Conservation (phyloP, 768 basidiomycete genomes). For the Boletus patriciae region DNA sequence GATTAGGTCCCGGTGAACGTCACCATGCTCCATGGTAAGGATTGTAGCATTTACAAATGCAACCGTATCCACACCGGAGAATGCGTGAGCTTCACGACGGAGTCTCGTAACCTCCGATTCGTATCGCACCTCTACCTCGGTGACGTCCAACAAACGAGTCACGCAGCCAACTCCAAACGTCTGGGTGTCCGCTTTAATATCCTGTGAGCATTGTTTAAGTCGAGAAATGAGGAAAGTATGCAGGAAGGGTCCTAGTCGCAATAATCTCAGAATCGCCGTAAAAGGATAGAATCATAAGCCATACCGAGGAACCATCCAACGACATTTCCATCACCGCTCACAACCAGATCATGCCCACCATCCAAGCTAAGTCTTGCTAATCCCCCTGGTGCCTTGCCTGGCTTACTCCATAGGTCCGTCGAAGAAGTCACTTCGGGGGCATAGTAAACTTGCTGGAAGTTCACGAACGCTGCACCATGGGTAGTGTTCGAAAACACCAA, state of each 20-base stretch:
- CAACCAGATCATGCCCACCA: conserved; percentile 70
- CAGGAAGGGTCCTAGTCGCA: conserved; percentile 21
- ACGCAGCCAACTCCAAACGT: conserved; percentile 67
- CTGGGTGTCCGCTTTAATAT: conserved; percentile 46
- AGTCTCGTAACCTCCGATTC: conserved; percentile 61
- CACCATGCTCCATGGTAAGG: conserved; percentile 64
- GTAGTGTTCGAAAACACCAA: conserved; percentile 46
- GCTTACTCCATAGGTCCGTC: conserved; percentile 64
- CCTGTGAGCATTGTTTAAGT: conserved; percentile 47
- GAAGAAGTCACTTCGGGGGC: conserved; percentile 45
- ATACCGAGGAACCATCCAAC: conserved; percentile 76
- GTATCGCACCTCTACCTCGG: conserved; percentile 59
- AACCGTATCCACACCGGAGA: conserved; percentile 40
- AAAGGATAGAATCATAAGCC: conserved; percentile 8
- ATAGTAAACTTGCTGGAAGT: conserved; percentile 67
- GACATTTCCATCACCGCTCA: conserved; percentile 61
- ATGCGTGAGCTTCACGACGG: conserved; percentile 47
- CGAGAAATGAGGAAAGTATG: conserved; percentile 61
- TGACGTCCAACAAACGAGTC: conserved; percentile 52
- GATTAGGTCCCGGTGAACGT: conserved; percentile 50
- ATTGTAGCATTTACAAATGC: conserved; percentile 69
- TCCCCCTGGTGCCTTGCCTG: conserved; percentile 62
- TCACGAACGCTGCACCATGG: conserved; percentile 59
- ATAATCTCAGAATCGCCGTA: neutral
- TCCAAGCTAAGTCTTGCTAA: conserved; percentile 65